These are phyloP conservation scores for Saturnispora saitoi DNA, from an alignment of 805 yeast species.

Conservation along the genomic window DNA sequence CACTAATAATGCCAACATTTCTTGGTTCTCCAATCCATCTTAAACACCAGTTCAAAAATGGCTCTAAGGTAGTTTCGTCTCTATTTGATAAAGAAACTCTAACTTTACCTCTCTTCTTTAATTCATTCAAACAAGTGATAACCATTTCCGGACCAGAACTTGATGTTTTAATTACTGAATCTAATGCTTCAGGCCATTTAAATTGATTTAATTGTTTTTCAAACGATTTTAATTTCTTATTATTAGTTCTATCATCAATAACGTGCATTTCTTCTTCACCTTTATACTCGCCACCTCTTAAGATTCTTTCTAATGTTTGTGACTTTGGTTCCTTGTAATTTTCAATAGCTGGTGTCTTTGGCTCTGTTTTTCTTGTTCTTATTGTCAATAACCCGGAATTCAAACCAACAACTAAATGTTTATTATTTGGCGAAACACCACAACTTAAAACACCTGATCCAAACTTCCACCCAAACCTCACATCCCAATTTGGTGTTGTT, in stretches of 20 bases:
- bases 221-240: constrained; percentile 65
- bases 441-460: constrained; percentile 88
- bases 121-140: constrained; percentile 74
- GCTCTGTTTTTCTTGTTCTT: constrained; percentile 70
- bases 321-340: constrained; percentile 30
- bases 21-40: constrained; percentile 74
- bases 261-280: constrained; percentile 82
- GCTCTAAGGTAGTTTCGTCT: constrained; percentile 76
- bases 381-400: constrained; percentile 83
- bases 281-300: constrained; percentile 82
- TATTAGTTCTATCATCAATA: constrained; percentile 46
- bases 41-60: constrained; percentile 75
- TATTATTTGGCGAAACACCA: constrained; percentile 79
- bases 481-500: constrained; percentile 64
- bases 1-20: constrained; percentile 53
- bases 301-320: constrained; percentile 62
- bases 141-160: constrained; percentile 78
- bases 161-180: constrained; percentile 61
- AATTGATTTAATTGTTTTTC: constrained; percentile 82
- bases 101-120: constrained; percentile 82
- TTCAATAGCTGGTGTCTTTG: constrained; percentile 32
- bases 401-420: constrained; percentile 88
- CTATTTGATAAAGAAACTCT: constrained; percentile 71
- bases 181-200: constrained; percentile 89
- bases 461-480: constrained; percentile 94